Evolutionary conservation across 2,329 filamentous ascomycete genomes (phyloP).

Genomic region (Reticulascus tulasneorum): DNA sequence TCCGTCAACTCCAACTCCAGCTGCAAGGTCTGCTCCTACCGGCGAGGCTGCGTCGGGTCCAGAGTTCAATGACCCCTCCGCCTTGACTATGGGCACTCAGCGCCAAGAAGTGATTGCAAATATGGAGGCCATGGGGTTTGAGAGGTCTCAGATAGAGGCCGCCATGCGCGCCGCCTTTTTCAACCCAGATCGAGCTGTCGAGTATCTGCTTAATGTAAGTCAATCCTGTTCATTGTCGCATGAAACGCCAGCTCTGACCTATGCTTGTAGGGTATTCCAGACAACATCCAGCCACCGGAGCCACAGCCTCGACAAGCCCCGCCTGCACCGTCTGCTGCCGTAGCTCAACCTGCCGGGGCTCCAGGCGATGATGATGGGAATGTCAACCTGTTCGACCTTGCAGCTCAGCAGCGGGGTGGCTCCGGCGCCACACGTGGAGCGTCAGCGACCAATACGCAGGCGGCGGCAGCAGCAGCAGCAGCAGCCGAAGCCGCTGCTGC

Average conservation of each 20-base stretch:
- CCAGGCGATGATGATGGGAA: constrained; percentile 59
- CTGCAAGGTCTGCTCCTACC: constrained; percentile 39
- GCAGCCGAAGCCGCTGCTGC: constrained; percentile 48
- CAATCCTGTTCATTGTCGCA: background rate
- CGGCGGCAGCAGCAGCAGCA: constrained; percentile 38
- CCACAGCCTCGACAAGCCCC: constrained; percentile 49
- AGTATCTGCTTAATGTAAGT: constrained; percentile 83
- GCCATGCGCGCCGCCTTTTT: constrained; percentile 96
- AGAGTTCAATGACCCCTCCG: constrained; percentile 73
- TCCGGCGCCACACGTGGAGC: constrained; percentile 37
- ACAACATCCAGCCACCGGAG: constrained; percentile 71
- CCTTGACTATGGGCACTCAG: constrained; percentile 80
- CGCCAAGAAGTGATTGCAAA: constrained; percentile 78
- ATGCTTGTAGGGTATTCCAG: constrained; percentile 74
- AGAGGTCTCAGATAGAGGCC: constrained; percentile 79
- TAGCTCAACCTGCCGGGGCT: constrained; percentile 33
- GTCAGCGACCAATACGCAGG: constrained; percentile 32
- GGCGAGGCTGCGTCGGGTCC: constrained; percentile 46
- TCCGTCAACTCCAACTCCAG: constrained; percentile 52
- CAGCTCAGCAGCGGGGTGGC: constrained; percentile 59
- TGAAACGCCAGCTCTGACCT: constrained; percentile 1
- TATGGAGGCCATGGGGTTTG: constrained; percentile 98
- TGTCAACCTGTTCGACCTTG: constrained; percentile 90
- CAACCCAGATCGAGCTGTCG: constrained; percentile 95
- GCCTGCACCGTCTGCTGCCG: constrained; percentile 33